Percentiles rank a stretch among this genome's conserved stretches.
phyloP scores from a whole-genome alignment of 148 eudicot genomes.

The Arbutus unedo region DNA sequence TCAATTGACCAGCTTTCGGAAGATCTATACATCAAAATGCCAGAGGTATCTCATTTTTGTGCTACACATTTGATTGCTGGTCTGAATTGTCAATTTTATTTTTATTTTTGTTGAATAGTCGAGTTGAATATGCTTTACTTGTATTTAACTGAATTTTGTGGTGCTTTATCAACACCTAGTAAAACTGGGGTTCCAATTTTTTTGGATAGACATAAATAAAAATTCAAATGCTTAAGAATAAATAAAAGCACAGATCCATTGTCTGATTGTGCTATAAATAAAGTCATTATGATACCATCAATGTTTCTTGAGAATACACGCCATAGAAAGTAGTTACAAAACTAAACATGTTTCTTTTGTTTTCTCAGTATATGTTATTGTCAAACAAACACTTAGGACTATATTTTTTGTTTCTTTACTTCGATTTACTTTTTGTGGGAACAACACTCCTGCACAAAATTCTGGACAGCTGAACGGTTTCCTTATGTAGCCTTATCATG shows the following conservation, averaged over 20 bases:
- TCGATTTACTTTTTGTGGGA: background rate
- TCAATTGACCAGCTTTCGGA: conserved; percentile 95
- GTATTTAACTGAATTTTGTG: background rate
- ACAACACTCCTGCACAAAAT: background rate
- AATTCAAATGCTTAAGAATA: conserved; percentile 3
- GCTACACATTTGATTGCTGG: conserved; percentile 1
- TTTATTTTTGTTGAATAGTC: background rate
- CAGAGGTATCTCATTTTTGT: conserved; percentile 56
- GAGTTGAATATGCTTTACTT: background rate
- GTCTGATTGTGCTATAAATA: background rate
- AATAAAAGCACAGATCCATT: background rate
- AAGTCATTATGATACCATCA: background rate
- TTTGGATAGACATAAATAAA: background rate
- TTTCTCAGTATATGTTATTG: background rate
- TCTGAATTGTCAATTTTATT: background rate
- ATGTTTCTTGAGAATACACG: background rate
- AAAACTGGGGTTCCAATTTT: background rate
- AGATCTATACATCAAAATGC: conserved; percentile 83
- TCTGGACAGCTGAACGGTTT: background rate
- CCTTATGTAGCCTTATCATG: background rate
- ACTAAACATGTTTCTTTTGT: background rate
- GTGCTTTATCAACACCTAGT: background rate
- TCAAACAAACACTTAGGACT: background rate
- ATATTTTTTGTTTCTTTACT: background rate
- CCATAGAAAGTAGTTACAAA: background rate